Base-by-base conservation (phyloP, 805 yeast genomes). In the Scheffersomyces coipomensis region DNA sequence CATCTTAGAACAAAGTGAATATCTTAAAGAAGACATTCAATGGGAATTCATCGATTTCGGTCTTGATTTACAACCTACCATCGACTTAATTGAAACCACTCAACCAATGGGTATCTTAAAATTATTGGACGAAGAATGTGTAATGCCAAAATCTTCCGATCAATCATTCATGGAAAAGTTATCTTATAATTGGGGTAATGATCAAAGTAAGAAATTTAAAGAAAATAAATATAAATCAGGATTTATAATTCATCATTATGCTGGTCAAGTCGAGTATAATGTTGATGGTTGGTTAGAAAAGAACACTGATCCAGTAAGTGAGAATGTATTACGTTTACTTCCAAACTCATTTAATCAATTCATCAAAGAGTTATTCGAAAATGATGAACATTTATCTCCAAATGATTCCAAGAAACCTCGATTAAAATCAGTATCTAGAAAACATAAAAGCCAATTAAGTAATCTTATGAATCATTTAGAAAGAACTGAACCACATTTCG, bases 191-290 rank as follows among this genome's bases (percentile, higher is more conserved):
- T 85, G 95, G 78, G 84, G 74, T 34, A 54, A 53, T 27, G 61
- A 61, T 12, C 66, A 69, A 39, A 58, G 58, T 27, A 45, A 54
- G 13, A 68, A 85, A 55, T 93, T 85, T 60, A 78, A 71, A 49
- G 82, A 93, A 25, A 85, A 89, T 40, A 83, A 85, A 49, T 72
- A 82, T 33, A 75, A 83, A 43, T 79, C 77, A 49, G 96, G 95
- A 3, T 93, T 93, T 53, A 71, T 87, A 5, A 71, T 93, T 16
- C 82, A 85, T 43, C 99, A 93, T 64, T 93, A 93, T 64, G 99
- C 99, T 18, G 97, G 96, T 8, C 82, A 81, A 41, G 99, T 93
- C n/a, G 96, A 90, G 53, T 93, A 93, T 60, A 78, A 86, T 24
- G 84, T 88, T 17, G 90, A 85, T 15, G 91, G 90, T 23, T 93